Evolutionary conservation across 495 filamentous ascomycete species (phyloP).

Genomic region (Aspergillus homomorphus): DNA sequence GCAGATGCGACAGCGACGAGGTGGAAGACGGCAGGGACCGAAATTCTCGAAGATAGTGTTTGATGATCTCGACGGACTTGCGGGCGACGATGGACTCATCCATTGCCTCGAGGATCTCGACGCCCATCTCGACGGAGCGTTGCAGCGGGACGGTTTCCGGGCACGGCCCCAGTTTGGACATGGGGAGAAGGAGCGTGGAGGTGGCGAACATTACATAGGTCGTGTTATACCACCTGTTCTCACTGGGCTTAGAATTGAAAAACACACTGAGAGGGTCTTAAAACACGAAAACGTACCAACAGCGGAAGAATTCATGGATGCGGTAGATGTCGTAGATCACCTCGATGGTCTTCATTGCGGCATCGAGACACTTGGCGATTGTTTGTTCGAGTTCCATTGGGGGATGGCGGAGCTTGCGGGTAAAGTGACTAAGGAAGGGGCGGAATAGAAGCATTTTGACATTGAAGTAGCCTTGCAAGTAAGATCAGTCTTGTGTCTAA

Average conservation of each 20-base stretch:
- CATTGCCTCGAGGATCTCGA: constrained; percentile 45
- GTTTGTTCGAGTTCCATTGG: constrained; percentile 33
- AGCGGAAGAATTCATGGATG: constrained; percentile 42
- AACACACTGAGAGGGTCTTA: background rate
- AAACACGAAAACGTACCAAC: constrained; percentile 28
- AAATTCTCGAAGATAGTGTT: constrained; percentile 39
- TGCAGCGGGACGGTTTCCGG: constrained; percentile 31
- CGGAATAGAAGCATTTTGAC: constrained; percentile 43
- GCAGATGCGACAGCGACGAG: background rate
- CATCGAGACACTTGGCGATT: constrained; percentile 36
- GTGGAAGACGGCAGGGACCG: background rate
- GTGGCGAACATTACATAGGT: constrained; percentile 45
- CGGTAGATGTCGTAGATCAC: constrained; percentile 43
- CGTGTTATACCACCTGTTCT: constrained; percentile 43
- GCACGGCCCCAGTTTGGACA: constrained; percentile 37
- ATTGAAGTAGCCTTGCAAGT: constrained; percentile 34
- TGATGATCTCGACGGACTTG: constrained; percentile 41
- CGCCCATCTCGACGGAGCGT: constrained; percentile 35
- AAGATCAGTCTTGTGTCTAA: background rate
- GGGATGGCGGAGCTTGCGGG: constrained; percentile 32
- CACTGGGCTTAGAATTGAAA: background rate
- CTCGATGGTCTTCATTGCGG: constrained; percentile 40
- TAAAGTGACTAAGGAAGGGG: constrained; percentile 38
- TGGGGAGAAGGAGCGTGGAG: constrained; percentile 39
- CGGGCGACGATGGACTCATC: constrained; percentile 40